Percentiles rank a stretch among this genome's conserved stretches.
Conservation (phyloP, 2,329 filamentous ascomycete species). For the Fusarium napiforme region DNA sequence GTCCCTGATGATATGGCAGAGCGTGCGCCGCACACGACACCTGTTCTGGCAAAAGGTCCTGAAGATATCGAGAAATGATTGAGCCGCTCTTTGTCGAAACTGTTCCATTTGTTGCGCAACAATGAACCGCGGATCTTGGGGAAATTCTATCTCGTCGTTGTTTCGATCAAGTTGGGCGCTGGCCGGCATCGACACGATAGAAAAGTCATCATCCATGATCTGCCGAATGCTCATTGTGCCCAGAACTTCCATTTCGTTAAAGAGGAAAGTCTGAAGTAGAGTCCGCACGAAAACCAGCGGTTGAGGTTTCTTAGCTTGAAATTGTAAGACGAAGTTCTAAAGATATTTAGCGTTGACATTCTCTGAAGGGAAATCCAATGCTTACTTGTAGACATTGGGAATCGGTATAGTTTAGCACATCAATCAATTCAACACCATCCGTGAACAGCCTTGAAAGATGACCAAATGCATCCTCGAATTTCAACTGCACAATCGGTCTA, state of each 20-base stretch:
- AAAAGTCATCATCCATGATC: constrained; percentile 85
- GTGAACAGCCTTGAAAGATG: constrained; percentile 77
- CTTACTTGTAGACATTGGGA: constrained; percentile 76
- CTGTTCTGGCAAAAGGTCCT: constrained; percentile 89
- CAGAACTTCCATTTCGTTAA: constrained; percentile 76
- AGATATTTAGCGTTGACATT: neutral
- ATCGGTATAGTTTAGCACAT: constrained; percentile 74
- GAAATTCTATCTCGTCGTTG: constrained; percentile 81
- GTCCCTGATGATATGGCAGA: constrained; percentile 83
- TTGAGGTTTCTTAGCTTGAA: constrained; percentile 82
- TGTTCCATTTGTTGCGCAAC: constrained; percentile 79
- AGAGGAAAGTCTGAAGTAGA: constrained; percentile 79
- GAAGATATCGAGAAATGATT: constrained; percentile 85
- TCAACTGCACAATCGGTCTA: constrained; percentile 83
- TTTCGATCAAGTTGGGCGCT: constrained; percentile 75
- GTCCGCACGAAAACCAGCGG: constrained; percentile 87
- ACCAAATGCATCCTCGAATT: constrained; percentile 75
- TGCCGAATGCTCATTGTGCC: constrained; percentile 76
- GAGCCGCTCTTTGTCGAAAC: constrained; percentile 68
- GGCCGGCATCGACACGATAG: constrained; percentile 77
- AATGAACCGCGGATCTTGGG: constrained; percentile 77
- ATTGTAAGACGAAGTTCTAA: constrained; percentile 77
- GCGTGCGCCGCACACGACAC: constrained; percentile 86
- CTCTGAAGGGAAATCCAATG: neutral
- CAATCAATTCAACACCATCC: constrained; percentile 76